Percentiles rank a stretch among this genome's conserved stretches.
These are phyloP conservation scores for Naganishia friedmannii DNA, from an alignment of 768 basidiomycete species.

Conservation along the genomic window DNA sequence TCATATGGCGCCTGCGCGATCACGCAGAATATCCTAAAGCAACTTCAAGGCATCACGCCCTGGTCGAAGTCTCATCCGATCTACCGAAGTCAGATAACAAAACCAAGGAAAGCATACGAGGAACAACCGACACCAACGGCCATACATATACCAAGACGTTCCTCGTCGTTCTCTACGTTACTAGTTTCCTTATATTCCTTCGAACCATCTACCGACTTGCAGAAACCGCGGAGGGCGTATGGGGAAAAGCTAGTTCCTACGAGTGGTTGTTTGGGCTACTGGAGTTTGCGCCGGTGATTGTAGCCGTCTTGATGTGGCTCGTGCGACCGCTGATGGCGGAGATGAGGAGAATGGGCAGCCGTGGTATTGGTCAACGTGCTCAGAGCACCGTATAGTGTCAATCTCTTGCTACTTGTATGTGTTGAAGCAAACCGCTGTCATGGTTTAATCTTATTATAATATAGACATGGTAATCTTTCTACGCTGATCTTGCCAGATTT, in stretches of 20 bases:
- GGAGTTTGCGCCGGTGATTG: conserved; percentile 44
- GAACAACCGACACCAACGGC: not conserved
- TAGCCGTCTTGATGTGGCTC: conserved; percentile 41
- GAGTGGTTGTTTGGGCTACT: conserved; percentile 44
- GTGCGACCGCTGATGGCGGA: conserved; percentile 21
- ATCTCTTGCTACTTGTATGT: not conserved
- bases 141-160: conserved; percentile 31
- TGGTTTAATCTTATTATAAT: not conserved
- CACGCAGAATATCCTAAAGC: conserved; percentile 8
- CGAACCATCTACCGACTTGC: conserved; percentile 51
- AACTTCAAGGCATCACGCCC: conserved; percentile 4
- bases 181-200: conserved; percentile 45
- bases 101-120: not conserved
- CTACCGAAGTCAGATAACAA: not conserved
- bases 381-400: not conserved
- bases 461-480: not conserved
- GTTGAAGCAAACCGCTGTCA: not conserved
- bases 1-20: conserved; percentile 37
- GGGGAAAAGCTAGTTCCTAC: conserved; percentile 40
- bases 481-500: not conserved
- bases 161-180: conserved; percentile 39
- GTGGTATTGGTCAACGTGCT: not conserved
- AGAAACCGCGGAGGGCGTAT: conserved; percentile 51
- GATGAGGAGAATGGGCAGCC: conserved; percentile 21
- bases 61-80: not conserved